Evolutionary conservation across 2,329 filamentous ascomycete genomes (phyloP).

Genomic region (Verticillium isaacii): DNA sequence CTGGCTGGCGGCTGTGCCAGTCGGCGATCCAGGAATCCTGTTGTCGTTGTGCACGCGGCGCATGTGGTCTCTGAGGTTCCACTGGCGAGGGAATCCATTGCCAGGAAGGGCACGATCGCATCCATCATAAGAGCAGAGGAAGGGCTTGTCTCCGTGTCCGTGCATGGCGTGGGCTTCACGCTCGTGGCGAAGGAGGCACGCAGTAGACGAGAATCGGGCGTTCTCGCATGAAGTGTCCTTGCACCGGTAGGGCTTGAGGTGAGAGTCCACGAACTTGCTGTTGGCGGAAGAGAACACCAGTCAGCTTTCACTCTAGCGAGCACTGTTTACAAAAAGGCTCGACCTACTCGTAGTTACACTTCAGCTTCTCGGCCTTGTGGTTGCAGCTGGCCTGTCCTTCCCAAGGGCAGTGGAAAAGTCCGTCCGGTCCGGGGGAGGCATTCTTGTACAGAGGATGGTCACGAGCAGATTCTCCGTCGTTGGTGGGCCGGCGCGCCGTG

Average conservation of each 20-base stretch:
- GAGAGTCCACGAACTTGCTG: slow-evolving; percentile 96
- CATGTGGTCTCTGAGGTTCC: slow-evolving; percentile 98
- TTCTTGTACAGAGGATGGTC: slow-evolving; percentile 70
- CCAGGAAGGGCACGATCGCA: slow-evolving; percentile 79
- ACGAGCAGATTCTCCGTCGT: slow-evolving; percentile 53
- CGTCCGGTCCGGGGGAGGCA: slow-evolving; percentile 60
- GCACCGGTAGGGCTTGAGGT: slow-evolving; percentile 94
- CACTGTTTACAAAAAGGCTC: not conserved
- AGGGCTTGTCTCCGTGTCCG: slow-evolving; percentile 88
- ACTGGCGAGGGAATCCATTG: slow-evolving; percentile 89
- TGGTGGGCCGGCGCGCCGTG: slow-evolving; percentile 40
- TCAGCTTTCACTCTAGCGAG: not conserved
- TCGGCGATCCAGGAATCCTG: slow-evolving; percentile 37
- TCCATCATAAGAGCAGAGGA: slow-evolving; percentile 80
- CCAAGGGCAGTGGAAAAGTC: slow-evolving; percentile 91
- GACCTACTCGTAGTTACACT: slow-evolving; percentile 97
- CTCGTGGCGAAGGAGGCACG: slow-evolving; percentile 90
- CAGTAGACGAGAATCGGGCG: slow-evolving; percentile 89
- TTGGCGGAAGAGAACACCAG: slow-evolving; percentile 15
- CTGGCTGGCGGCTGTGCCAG: slow-evolving; percentile 19
- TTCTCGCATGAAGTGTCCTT: slow-evolving; percentile 79
- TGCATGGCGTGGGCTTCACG: slow-evolving; percentile 95
- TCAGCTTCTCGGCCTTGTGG: slow-evolving; percentile 91
- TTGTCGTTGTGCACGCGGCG: slow-evolving; percentile 79
- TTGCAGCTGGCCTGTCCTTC: slow-evolving; percentile 67